Evolutionary conservation across 345 rosid genomes (phyloP).

Genomic region (Erysimum cheiranthoides): DNA sequence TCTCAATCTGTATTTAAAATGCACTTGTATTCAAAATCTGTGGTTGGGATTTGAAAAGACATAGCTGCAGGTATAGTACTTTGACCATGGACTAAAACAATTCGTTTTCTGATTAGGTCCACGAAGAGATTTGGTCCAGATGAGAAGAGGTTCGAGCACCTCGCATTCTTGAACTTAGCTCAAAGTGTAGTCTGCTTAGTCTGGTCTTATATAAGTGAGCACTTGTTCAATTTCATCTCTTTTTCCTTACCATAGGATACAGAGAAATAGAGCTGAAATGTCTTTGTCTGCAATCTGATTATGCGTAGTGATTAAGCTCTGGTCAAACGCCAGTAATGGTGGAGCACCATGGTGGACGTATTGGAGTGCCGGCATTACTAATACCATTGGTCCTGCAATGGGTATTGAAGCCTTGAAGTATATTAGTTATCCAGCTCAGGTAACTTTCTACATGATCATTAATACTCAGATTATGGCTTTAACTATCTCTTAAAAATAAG

Average conservation of each 20-base stretch:
- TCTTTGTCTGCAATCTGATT: background rate
- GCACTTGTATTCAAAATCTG: background rate
- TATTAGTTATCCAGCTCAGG: slow-evolving; percentile 99
- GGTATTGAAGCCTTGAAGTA: slow-evolving; percentile 97
- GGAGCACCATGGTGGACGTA: slow-evolving; percentile 97
- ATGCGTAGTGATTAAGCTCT: slow-evolving; percentile 80
- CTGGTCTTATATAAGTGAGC: slow-evolving; percentile 94
- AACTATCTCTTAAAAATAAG: background rate
- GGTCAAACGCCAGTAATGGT: slow-evolving; percentile 65
- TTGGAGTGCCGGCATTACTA: slow-evolving; percentile 98
- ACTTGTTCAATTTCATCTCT: background rate
- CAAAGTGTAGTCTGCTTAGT: slow-evolving; percentile 88
- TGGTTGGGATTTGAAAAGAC: background rate
- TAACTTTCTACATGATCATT: slow-evolving; percentile 13
- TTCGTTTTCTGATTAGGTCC: slow-evolving; percentile 52
- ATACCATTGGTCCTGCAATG: slow-evolving; percentile 97
- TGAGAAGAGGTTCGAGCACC: slow-evolving; percentile 87
- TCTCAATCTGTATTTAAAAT: background rate
- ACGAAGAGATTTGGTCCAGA: slow-evolving; percentile 89
- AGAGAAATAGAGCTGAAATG: slow-evolving; percentile 13
- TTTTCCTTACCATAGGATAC: background rate
- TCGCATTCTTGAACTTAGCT: slow-evolving; percentile 89
- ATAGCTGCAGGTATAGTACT: background rate
- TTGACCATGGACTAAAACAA: background rate
- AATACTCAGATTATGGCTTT: slow-evolving; percentile 5